A percentile compares a stretch with the other conserved stretches of the same genome.
Evolutionary conservation across 1,139 yeast species (phyloP).

Genomic region (Kodamaea sp.): DNA sequence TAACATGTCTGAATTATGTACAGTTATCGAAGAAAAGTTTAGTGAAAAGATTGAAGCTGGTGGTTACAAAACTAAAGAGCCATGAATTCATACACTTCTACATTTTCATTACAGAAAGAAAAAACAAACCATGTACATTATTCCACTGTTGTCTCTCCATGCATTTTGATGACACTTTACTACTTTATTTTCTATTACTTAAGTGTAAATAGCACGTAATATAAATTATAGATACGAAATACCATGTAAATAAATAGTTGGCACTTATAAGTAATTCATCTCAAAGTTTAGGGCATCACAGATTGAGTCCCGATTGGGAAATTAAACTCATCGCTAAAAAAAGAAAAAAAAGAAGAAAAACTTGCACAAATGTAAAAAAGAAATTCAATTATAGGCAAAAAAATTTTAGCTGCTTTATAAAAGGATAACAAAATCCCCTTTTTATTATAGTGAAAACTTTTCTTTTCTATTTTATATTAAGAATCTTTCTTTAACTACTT

Average conservation of each 20-base stretch:
- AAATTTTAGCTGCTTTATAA: conserved; percentile 6
- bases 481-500: conserved; percentile 1
- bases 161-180: no score
- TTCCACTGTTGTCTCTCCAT: no score
- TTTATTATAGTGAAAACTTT: background rate
- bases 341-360: background rate
- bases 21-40: conserved; percentile 76
- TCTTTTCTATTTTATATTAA: conserved; percentile 1
- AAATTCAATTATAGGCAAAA: conserved; percentile 1
- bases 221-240: background rate
- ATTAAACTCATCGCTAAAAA: conserved; percentile 7
- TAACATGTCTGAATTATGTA: conserved; percentile 79
- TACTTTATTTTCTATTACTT: background rate
- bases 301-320: conserved; percentile 5
- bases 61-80: conserved; percentile 47
- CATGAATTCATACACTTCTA: conserved; percentile 19
- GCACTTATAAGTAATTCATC: background rate
- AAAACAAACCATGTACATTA: background rate
- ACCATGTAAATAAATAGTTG: background rate
- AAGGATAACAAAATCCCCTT: conserved; percentile 3
- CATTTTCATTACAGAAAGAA: background rate
- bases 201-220: background rate
- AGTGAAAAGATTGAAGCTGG: conserved; percentile 57
- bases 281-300: background rate
- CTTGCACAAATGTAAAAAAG: background rate